These are phyloP conservation scores for Saccharomycopsis fermentans DNA, from an alignment of 805 yeast species.

Conservation along the genomic window DNA sequence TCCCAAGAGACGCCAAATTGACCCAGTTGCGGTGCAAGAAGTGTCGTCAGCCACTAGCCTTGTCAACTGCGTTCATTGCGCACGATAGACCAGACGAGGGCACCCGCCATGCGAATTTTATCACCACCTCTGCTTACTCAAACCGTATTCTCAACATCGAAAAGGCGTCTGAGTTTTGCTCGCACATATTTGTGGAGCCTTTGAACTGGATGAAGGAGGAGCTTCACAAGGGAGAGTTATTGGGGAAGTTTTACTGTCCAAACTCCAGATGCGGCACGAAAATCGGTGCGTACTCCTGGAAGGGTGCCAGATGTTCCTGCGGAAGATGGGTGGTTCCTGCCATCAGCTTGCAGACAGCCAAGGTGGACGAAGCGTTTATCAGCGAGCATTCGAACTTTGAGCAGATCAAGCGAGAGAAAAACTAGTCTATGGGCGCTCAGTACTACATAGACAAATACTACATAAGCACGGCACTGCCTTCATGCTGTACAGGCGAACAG, in stretches of 20 bases:
- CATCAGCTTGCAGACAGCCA: conserved; percentile 66
- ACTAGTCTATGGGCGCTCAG: too few relatives aligned
- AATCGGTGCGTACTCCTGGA: conserved; percentile 91
- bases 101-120: conserved; percentile 56
- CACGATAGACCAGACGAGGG: conserved; percentile 61
- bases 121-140: conserved; percentile 52
- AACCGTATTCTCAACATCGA: conserved; percentile 48
- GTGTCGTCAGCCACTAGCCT: conserved; percentile 67
- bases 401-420: conserved; percentile 4
- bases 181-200: conserved; percentile 85
- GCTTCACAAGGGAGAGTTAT: conserved; percentile 61
- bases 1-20: conserved; percentile 21
- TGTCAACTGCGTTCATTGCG: conserved; percentile 46
- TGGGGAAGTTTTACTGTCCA: conserved; percentile 82
- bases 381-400: conserved; percentile 11
- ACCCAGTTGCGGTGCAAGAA: conserved; percentile 62
- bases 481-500: too few relatives aligned
- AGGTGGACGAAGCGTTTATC: conserved; percentile 52
- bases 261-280: conserved; percentile 57
- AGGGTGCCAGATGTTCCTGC: conserved; percentile 87
- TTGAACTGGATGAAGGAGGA: conserved; percentile 85
- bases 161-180: conserved; percentile 53
- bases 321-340: conserved; percentile 96
- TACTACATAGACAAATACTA: too few relatives aligned
- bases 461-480: too few relatives aligned